Percentiles rank a stretch among this genome's conserved stretches.
phyloP scores from a whole-genome alignment of 2,329 filamentous ascomycete species.

The Pseudogymnoascus verrucosus region DNA sequence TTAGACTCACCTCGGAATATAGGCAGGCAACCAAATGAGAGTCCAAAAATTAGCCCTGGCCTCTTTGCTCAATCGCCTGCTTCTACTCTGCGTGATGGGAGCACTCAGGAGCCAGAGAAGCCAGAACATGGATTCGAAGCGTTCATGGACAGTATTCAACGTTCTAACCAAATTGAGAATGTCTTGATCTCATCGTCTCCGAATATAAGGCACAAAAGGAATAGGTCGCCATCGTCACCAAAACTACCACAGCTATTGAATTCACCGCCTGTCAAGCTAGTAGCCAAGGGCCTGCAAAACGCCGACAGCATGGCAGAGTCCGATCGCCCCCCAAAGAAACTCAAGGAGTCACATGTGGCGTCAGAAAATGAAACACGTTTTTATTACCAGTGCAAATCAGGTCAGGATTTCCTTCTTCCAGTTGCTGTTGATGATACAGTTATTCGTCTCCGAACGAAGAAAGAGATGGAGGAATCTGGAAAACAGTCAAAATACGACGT shows the following conservation, averaged over 20 bases:
- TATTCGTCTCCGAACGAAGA: neutral
- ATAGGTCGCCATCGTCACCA: neutral
- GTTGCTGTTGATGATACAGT: neutral
- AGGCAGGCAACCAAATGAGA: neutral
- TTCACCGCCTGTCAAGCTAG: neutral
- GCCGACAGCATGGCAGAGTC: neutral
- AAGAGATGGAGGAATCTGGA: conserved; percentile 2
- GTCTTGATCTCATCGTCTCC: neutral
- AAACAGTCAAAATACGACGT: conserved; percentile 7
- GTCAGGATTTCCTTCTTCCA: neutral
- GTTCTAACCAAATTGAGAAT: neutral
- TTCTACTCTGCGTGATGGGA: neutral
- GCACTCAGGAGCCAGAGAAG: neutral
- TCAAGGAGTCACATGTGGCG: neutral
- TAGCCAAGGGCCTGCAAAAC: neutral
- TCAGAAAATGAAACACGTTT: neutral
- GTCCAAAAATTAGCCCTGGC: neutral
- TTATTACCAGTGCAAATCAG: conserved; percentile 1
- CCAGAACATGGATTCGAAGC: neutral
- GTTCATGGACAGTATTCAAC: neutral
- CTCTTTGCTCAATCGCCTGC: neutral
- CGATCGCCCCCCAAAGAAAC: neutral
- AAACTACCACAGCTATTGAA: neutral
- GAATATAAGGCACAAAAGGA: neutral
- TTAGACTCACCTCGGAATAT: neutral